Base-by-base conservation (phyloP, 2,329 filamentous ascomycete species). In the Incumbomyces delicatus region DNA sequence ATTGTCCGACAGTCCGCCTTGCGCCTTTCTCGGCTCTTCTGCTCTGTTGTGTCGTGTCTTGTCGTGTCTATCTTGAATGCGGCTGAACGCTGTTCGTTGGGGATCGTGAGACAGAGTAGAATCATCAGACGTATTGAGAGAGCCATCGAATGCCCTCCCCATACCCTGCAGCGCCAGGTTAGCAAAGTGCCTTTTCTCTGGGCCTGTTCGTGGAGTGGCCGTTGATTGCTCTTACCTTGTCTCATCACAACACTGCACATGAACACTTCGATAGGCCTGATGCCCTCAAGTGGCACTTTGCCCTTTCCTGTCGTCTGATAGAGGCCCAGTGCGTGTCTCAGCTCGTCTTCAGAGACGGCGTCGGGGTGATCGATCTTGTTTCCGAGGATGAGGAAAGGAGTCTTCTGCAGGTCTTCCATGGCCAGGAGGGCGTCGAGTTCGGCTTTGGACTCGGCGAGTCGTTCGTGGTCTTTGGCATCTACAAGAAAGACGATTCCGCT, bases 361-460 rank as follows among this genome's bases (percentile, higher is more conserved):
- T 94, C 85, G 45, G 89, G 89, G 73, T 96, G 89, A 68, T 98
- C 92, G 67, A 98, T 98, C 81, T 98, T 98, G 81, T 98, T 98
- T 60, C 92, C 92, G 54, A 98, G 80, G 59, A 98, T 81, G 52
- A 96, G 80, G 68, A 96, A 96, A 46, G 92, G 92, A 7, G 95
- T 92, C 76, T 94, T 95, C 65, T 80, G 74, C 33, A 98, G 80
- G 65, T 96, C 90, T 72, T 98, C 92, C 90, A 98, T 95, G 53
- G 86, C 81, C 57, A 98, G 78, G 44, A 96, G 84, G 45, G 86
- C 88, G 63, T 98, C 92, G 53, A 98, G 85, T 74, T 98, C 92
- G 60, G 85, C 90, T 75, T 96, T 96, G 63, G 88, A 85, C 74
- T 98, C 92, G 60, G 77, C 67, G 66, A 98, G 86, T 58, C 92